Evolutionary conservation across 2,329 filamentous ascomycete species (phyloP).

Genomic region (Helotiales sp.): DNA sequence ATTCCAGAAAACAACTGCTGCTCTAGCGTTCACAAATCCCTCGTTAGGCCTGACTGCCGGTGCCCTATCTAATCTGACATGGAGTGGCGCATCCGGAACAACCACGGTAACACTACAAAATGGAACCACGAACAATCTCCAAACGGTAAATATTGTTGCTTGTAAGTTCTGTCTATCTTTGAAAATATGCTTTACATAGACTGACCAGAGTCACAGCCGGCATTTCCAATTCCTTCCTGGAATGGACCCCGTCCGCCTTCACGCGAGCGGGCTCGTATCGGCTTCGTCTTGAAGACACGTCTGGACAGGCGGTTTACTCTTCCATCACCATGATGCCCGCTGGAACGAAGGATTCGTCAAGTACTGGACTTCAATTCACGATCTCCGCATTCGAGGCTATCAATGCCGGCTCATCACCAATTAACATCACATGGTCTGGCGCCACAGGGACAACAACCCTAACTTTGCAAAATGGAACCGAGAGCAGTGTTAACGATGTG

Average conservation of each 20-base stretch:
- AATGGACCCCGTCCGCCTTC: conserved; percentile 16
- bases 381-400: conserved; percentile 3
- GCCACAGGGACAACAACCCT: conserved; percentile 10
- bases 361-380: conserved; percentile 17
- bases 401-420: conserved; percentile 3
- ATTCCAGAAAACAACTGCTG: conserved; percentile 4
- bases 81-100: conserved; percentile 19
- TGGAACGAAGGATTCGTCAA: background rate
- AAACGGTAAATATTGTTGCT: conserved; percentile 9
- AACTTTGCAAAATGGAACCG: conserved; percentile 13
- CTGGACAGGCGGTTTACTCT: conserved; percentile 11
- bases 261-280: conserved; percentile 10
- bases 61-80: conserved; percentile 17
- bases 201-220: background rate
- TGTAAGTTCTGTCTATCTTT: conserved; percentile 5
- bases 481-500: conserved; percentile 9
- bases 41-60: conserved; percentile 17
- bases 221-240: background rate
- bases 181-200: background rate
- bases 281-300: conserved; percentile 16
- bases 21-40: conserved; percentile 14
- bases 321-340: background rate
- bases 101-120: conserved; percentile 16
- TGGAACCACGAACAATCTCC: conserved; percentile 3
- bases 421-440: conserved; percentile 20